Evolutionary conservation across 164 flowering plant genomes (phyloP).

Genomic region (Chimonanthus praecox): DNA sequence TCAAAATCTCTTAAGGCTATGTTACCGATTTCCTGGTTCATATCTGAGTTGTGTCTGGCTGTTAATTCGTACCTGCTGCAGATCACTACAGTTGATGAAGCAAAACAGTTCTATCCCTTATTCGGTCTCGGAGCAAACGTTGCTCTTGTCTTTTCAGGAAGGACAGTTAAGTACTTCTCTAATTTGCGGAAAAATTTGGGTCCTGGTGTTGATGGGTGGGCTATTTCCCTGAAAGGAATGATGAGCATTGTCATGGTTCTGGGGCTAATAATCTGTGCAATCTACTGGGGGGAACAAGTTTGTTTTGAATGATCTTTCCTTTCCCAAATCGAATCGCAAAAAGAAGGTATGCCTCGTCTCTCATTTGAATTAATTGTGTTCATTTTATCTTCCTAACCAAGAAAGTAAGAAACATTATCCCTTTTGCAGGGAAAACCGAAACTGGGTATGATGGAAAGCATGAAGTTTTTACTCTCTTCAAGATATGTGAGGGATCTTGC

Average conservation of each 20-base stretch:
- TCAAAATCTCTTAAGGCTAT: background rate
- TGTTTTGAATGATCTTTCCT: constrained; percentile 39
- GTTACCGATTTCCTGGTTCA: background rate
- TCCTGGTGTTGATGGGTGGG: constrained; percentile 99
- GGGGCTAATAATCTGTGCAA: constrained; percentile 70
- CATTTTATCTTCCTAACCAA: background rate
- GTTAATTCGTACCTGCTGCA: constrained; percentile 26
- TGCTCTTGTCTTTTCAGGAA: constrained; percentile 95
- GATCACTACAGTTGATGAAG: constrained; percentile 96
- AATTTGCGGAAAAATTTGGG: constrained; percentile 69
- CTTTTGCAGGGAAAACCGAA: constrained; percentile 64
- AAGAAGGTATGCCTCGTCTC: constrained; percentile 60
- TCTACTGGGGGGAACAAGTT: constrained; percentile 86
- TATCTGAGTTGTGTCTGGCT: background rate
- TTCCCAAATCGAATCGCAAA: constrained; percentile 60
- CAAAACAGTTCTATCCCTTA: constrained; percentile 83
- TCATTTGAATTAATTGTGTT: background rate
- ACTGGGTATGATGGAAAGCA: constrained; percentile 87
- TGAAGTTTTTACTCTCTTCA: constrained; percentile 83
- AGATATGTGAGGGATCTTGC: constrained; percentile 88
- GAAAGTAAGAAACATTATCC: background rate
- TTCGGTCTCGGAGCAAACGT: constrained; percentile 97
- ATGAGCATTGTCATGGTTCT: constrained; percentile 87
- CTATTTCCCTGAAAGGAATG: constrained; percentile 89
- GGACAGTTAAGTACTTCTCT: constrained; percentile 95